Conservation (phyloP, 2,329 filamentous ascomycete genomes). For the Talaromyces pinophilus region DNA sequence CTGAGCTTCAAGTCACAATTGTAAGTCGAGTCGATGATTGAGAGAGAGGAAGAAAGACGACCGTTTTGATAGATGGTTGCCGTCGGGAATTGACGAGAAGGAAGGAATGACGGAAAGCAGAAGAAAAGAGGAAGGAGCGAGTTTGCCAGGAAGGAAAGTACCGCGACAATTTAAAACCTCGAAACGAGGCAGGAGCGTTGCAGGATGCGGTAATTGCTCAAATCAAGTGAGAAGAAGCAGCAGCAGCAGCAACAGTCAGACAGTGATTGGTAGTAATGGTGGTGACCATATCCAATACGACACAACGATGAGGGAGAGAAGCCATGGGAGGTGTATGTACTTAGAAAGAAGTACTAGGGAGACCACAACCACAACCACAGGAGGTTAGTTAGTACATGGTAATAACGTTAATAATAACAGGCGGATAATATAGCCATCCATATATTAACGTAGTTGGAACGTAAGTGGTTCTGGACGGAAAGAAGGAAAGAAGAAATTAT, state of each 20-base stretch:
- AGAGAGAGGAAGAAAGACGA: not conserved
- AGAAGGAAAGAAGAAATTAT: not conserved
- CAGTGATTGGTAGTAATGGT: constrained; percentile 10
- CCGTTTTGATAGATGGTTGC: not conserved
- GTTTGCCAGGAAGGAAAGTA: constrained; percentile 1
- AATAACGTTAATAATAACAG: constrained; percentile 9
- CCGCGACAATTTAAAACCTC: not conserved
- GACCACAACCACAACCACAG: not conserved
- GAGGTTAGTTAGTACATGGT: constrained; percentile 5
- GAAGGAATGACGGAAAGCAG: not conserved
- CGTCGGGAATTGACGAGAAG: not conserved
- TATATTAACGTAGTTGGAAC: not conserved
- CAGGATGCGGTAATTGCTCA: constrained; percentile 16
- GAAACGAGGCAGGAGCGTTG: constrained; percentile 11
- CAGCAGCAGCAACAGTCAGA: not conserved
- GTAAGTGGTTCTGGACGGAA: not conserved
- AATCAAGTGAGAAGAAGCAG: not conserved
- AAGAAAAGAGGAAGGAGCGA: not conserved
- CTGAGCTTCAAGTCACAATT: not conserved
- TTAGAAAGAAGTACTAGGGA: not conserved
- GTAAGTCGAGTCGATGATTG: not conserved
- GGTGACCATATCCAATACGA: constrained; percentile 20
- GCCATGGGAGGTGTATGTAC: constrained; percentile 3
- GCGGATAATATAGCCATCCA: constrained; percentile 7
- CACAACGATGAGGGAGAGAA: not conserved